A percentile compares a stretch with the other conserved stretches of the same genome.
These are phyloP conservation scores for Astragalus membranaceus DNA, from an alignment of 306 rosid genomes.

Conservation along the genomic window DNA sequence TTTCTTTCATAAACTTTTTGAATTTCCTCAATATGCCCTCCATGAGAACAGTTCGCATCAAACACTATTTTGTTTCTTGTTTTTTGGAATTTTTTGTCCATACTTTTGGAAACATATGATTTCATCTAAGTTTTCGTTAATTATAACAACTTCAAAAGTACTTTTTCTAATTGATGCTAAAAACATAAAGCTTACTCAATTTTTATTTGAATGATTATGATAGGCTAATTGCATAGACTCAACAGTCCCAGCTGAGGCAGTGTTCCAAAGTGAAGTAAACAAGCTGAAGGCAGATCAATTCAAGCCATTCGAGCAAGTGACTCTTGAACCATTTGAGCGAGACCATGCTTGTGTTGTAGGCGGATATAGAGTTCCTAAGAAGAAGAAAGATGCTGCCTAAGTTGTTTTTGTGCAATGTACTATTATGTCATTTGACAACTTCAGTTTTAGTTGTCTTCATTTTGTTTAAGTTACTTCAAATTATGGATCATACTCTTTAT, in stretches of 20 bases:
- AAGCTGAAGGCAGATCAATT: slow-evolving; percentile 82
- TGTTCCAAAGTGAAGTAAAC: slow-evolving; percentile 70
- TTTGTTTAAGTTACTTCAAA: too few relatives aligned
- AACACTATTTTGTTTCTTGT: too few relatives aligned
- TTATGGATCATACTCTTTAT: too few relatives aligned
- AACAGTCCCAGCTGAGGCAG: slow-evolving; percentile 69
- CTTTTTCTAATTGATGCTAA: too few relatives aligned
- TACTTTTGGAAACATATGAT: too few relatives aligned
- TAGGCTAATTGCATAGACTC: slow-evolving; percentile 95
- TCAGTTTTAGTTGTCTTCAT: too few relatives aligned
- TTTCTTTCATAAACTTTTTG: too few relatives aligned
- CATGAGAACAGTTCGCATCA: too few relatives aligned
- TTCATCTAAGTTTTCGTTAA: too few relatives aligned
- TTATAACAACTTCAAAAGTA: too few relatives aligned
- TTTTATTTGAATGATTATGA: background rate
- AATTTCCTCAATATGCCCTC: too few relatives aligned
- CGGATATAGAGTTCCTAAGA: slow-evolving; percentile 61
- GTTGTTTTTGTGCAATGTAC: background rate
- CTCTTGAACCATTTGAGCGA: slow-evolving; percentile 85
- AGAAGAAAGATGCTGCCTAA: slow-evolving; percentile 38
- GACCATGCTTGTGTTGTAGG: slow-evolving; percentile 97
- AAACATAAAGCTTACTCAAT: background rate
- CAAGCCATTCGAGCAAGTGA: slow-evolving; percentile 80
- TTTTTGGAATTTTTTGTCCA: too few relatives aligned
- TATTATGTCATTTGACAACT: background rate